Evolutionary conservation across 192 early-diverging fungal species (phyloP).

Genomic region (Chytriomyces confervae): DNA sequence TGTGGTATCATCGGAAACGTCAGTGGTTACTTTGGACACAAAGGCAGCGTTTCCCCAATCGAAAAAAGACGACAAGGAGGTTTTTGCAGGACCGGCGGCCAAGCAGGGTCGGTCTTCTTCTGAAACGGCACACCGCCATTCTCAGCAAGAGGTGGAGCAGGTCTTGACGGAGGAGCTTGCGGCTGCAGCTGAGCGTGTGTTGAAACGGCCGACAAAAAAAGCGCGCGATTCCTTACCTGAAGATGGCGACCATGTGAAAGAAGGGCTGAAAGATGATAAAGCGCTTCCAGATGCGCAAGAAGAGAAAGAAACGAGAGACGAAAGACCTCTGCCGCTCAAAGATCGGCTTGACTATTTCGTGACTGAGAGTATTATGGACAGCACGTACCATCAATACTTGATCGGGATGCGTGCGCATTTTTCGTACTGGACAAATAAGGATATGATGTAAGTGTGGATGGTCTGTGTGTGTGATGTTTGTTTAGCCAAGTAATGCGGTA

Average conservation of each 20-base stretch:
- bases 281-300: neutral
- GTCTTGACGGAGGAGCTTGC: slow-evolving; percentile 40
- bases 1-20: neutral
- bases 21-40: too few relatives aligned
- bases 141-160: slow-evolving; percentile 32
- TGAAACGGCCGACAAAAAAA: neutral
- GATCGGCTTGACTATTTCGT: slow-evolving; percentile 54
- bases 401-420: slow-evolving; percentile 56
- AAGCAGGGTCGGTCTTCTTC: neutral
- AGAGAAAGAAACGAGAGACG: slow-evolving; percentile 20
- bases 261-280: neutral
- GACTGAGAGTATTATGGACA: slow-evolving; percentile 50
- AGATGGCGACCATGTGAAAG: neutral
- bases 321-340: slow-evolving; percentile 35
- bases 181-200: slow-evolving; percentile 32
- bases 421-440: slow-evolving; percentile 54
- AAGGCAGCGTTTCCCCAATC: too few relatives aligned
- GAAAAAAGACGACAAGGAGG: too few relatives aligned
- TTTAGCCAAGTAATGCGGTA: too few relatives aligned
- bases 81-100: neutral
- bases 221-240: slow-evolving; percentile 2
- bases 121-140: neutral
- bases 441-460: slow-evolving; percentile 39
- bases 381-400: slow-evolving; percentile 52
- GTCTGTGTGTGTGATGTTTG: too few relatives aligned